Base-by-base conservation (phyloP, 2,329 filamentous ascomycete species). In the Cladosporium oxysporum region DNA sequence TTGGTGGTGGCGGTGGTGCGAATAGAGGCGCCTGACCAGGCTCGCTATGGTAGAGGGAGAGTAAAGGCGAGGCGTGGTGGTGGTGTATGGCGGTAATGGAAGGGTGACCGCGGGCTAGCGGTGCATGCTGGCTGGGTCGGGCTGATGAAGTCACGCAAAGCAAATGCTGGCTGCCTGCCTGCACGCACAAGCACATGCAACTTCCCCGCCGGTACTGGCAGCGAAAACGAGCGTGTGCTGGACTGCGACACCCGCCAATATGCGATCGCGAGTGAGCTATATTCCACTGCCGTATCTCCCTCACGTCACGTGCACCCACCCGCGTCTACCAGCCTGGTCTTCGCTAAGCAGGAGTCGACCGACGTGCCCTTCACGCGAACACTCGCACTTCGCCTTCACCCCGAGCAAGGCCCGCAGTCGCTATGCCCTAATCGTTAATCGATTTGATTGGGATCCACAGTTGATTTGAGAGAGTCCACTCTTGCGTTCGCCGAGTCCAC, bases 111-210 rank as follows among this genome's bases (percentile, higher is more conserved):
- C 31, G 53, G 53, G 29, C 50, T 53, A 33, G 28, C 23, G 52
- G 50, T 28, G 23, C 16, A 29, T 31, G 50, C 50, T 2, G 16
- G 50, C 26, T 53, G 14, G 23, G 50, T n/a, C 28, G 41, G 41
- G 41, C 23, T 58, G 55, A 28, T 62, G 60, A 62, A 62, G 60
- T 62, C 58, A 61, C 37, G 37, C 49, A 62, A 31, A 18, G 58
- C 58, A 47, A 47, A 47, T n/a, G 58, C 37, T 28, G 11, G 41
- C 58, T 29, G 49, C 23, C 49, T 53, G 29, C 49, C 58, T 60
- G 58, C 58, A 11, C 44, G 52, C 26, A 18, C 26, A 33, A 18
- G 60, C 60, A 53, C 44, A 49, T 62, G 58, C 41, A 49, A 16
- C 2, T 60, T 60, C 60, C 60, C 60, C 60, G 60, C 60, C n/a